Evolutionary conservation across 2,329 filamentous ascomycete genomes (phyloP), one percentile per base, ranked within the genome.

Genomic region (Colletotrichum eleusines): DNA sequence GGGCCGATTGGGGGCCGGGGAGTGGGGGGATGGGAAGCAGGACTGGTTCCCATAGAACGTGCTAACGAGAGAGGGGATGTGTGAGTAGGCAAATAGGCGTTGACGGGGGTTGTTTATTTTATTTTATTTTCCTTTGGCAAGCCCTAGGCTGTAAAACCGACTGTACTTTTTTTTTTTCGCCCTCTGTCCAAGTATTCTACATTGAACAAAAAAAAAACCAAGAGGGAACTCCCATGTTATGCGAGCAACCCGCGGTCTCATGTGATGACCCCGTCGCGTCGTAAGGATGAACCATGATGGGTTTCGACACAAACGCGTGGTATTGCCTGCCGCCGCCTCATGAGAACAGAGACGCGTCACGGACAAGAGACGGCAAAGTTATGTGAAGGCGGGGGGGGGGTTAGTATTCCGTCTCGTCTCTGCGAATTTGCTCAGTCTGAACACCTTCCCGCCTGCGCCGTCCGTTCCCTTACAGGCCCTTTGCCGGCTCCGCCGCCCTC

Each of bases 131-230:
- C 6, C 18, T 14, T 18, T 40, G 20, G 33, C 40, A 42, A 35
- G 38, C 46, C 35, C 60, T 20, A 38, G 60, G 12, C 26, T 28
- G 20, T 58, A 28, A 67, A 67, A 57, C 63, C 68, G 62, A 68
- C 31, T 67, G 63, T 62, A 71, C 40, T 38, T 38, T 38, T 9
- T 35, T 53, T 53, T 33, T 20, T 53, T 8, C 2, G 40, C 60
- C 62, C 61, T 35, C 48, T 60, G 35, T 62, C 42, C 4, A 31
- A 63, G 48, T 53, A 63, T 18, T 33, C 23, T 23, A 31, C 31
- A 40, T 38, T 8, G 4, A 9, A 8, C 14, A 8, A 23, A 48
- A 6, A 28, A 18, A 38, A 28, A n/a, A n/a, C n/a, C 35, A 28
- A 18, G 23, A 11, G 31, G 16, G 40, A 33, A 31, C 31, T 61